Base-by-base conservation (phyloP, 2,329 filamentous ascomycete genomes). In the Pseudomassariella vexata region DNA sequence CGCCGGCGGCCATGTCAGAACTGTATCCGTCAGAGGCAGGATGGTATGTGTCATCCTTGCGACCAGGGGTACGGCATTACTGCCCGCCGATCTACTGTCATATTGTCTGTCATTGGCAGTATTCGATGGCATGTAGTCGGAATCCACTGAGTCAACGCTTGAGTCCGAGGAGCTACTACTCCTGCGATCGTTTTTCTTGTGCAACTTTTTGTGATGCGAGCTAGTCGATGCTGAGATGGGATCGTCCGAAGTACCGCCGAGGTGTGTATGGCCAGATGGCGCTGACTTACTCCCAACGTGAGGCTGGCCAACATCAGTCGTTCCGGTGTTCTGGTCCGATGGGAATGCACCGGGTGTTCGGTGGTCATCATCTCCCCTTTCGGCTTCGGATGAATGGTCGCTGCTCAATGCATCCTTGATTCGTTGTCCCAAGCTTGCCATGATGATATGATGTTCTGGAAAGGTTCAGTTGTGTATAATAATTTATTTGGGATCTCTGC, bases 291-390 rank as follows among this genome's bases (percentile, higher is more conserved):
- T 9, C 10, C 28, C 28, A 21, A 30, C 15, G 9, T 12, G 29
- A 17, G 29, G 19, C 19, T 32, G 28, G 15, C 22, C 28, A 8
- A 21, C 28, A 30, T 19, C 28, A 10, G 26, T 9, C 9, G 17
- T 9, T 9, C 6, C 12, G 9, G 26, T 9, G 18, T 24, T 14
- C 12, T 28, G 20, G 9, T 34, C 32, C 18, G 12, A 14, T 6
- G 32, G 32, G 19, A 28, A 34, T 9, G 32, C 12, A 9, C 32
- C 32, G 9, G 32, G 32, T 10, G 32, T 34, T 10, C 26, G 32
- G 11, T 29, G 32, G 6, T 33, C 31, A 14, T 27, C 31, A 5
- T 19, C 9, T 10, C 21, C 31, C 17, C 14, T 19, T 12, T 33
- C 31, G 11, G 31, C 24, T 21, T 26, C 31, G 1, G 31, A 5